Percentiles rank a stretch among this genome's conserved stretches.
These are phyloP conservation scores for Trichosporon inkin DNA, from an alignment of 1,284 basidiomycete genomes.

Conservation along the genomic window DNA sequence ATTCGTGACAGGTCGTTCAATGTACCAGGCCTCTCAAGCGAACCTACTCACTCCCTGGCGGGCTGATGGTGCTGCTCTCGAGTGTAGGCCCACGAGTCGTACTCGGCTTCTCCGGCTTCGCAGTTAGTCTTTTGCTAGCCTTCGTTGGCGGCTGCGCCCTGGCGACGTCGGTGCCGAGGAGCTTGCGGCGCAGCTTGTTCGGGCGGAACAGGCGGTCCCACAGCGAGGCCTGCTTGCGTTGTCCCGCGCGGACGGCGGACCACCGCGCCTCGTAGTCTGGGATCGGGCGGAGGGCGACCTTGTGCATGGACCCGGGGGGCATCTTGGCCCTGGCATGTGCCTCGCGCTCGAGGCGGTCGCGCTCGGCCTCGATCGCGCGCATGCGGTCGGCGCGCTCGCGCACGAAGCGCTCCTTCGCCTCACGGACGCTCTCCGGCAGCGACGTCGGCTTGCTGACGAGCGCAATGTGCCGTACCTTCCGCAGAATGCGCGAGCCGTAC, in stretches of 20 bases:
- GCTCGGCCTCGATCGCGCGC: slow-evolving; percentile 14
- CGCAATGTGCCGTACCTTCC: slow-evolving; percentile 43
- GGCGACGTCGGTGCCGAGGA: slow-evolving; percentile 15
- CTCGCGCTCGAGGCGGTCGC: not conserved
- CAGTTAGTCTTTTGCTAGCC: not conserved
- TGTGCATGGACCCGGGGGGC: not conserved
- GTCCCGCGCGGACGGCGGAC: slow-evolving; percentile 13
- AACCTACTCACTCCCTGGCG: too few species aligned
- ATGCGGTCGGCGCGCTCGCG: slow-evolving; percentile 16
- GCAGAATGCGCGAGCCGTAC: slow-evolving; percentile 40
- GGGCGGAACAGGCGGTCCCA: slow-evolving; percentile 26
- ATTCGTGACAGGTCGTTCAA: too few species aligned
- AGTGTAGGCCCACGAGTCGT: too few species aligned
- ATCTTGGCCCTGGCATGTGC: not conserved
- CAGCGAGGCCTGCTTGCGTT: slow-evolving; percentile 7
- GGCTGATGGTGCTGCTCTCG: too few species aligned
- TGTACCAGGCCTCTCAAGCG: too few species aligned
- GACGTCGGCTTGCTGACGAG: slow-evolving; percentile 21
- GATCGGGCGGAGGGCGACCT: slow-evolving; percentile 8
- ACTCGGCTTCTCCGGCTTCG: not conserved
- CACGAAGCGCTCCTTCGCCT: slow-evolving; percentile 21
- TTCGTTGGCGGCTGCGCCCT: not conserved
- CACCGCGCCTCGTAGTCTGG: slow-evolving; percentile 23
- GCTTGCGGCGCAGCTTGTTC: slow-evolving; percentile 10
- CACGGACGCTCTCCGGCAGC: slow-evolving; percentile 18